Conservation (phyloP, 345 rosid genomes). For the Microthlaspi erraticum region DNA sequence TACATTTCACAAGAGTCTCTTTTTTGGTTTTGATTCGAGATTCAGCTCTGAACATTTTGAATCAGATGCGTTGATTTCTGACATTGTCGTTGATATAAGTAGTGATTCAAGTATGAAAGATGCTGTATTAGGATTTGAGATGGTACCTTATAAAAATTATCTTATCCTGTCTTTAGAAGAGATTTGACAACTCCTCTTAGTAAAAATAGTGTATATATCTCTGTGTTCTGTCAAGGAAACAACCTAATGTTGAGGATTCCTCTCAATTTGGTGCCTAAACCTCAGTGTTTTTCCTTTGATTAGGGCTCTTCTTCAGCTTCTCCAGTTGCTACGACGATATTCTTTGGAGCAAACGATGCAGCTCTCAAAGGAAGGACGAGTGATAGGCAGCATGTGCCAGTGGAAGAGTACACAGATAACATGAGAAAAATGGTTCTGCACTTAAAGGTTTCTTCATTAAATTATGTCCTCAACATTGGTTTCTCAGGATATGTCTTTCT, state of each 20-base stretch:
- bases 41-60: no score
- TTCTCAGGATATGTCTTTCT: no score
- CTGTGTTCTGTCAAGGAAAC: neutral
- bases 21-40: no score
- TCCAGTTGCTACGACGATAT: constrained; percentile 78
- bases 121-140: neutral
- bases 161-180: no score
- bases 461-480: neutral
- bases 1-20: no score
- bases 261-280: constrained; percentile 3
- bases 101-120: neutral
- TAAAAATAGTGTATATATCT: neutral
- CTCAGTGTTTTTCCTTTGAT: constrained; percentile 23
- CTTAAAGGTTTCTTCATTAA: constrained; percentile 65
- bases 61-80: neutral
- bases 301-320: constrained; percentile 56
- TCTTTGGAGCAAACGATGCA: constrained; percentile 97
- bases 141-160: neutral
- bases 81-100: neutral
- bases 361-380: constrained; percentile 72
- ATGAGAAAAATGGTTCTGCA: constrained; percentile 70
- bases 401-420: constrained; percentile 77
- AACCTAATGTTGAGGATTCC: neutral
- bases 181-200: neutral
- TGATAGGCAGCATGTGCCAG: constrained; percentile 82